These are phyloP conservation scores for Scedosporium minutisporum DNA, from an alignment of 2,329 filamentous ascomycete species.

Conservation along the genomic window DNA sequence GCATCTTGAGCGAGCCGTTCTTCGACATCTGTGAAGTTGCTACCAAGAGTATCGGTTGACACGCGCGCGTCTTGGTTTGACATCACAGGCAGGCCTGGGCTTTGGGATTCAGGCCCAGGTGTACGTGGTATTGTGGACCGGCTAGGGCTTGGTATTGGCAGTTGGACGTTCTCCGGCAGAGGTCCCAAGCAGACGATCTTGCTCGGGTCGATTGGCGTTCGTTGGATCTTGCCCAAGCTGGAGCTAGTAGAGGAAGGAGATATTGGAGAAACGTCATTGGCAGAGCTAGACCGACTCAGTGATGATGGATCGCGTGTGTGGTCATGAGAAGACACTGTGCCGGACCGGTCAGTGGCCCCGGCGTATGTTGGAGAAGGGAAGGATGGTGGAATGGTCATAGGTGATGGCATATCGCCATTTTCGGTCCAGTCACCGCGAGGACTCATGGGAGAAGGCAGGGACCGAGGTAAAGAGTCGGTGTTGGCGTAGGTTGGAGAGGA, in stretches of 20 bases:
- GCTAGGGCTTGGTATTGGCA: constrained; percentile 13
- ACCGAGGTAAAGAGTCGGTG: constrained; percentile 28
- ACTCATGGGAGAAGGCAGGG: constrained; percentile 39
- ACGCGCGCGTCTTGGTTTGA: constrained; percentile 3
- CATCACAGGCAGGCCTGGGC: background rate
- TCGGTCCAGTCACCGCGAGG: constrained; percentile 33
- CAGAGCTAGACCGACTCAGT: constrained; percentile 19
- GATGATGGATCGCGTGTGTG: constrained; percentile 16
- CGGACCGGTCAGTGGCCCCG: constrained; percentile 12
- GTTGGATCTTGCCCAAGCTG: constrained; percentile 22
- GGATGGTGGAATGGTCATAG: constrained; percentile 18
- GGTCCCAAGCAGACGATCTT: constrained; percentile 46
- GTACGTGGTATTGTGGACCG: constrained; percentile 9
- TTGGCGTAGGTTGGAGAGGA: constrained; percentile 13
- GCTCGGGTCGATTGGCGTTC: constrained; percentile 40
- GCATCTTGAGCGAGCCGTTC: constrained; percentile 18
- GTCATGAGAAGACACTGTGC: background rate
- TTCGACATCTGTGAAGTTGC: constrained; percentile 40
- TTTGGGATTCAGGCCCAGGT: constrained; percentile 9
- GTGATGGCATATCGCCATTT: constrained; percentile 27
- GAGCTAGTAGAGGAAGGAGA: background rate
- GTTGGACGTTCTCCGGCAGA: constrained; percentile 36
- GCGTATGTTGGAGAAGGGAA: constrained; percentile 14
- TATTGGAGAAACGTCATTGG: constrained; percentile 13
- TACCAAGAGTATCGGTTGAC: constrained; percentile 34